phyloP scores from a whole-genome alignment of 768 basidiomycete genomes.

The Calocybe indica region DNA sequence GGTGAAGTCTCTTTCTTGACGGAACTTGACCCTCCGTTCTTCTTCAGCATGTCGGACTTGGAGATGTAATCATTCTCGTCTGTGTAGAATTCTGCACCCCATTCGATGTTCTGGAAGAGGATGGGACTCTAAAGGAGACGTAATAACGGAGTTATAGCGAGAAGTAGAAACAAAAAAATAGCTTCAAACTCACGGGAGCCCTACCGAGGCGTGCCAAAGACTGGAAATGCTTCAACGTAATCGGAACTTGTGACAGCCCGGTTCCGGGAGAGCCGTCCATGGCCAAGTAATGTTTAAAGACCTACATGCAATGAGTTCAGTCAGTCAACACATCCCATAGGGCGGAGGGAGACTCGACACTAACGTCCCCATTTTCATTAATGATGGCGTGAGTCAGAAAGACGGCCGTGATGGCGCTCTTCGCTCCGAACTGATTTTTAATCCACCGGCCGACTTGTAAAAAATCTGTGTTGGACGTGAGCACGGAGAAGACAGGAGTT shows the following conservation, averaged over 20 bases:
- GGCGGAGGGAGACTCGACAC: slow-evolving; percentile 22
- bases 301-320: slow-evolving; percentile 20
- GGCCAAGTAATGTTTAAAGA: slow-evolving; percentile 40
- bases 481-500: background rate
- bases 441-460: slow-evolving; percentile 57
- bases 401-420: slow-evolving; percentile 52
- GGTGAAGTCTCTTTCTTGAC: slow-evolving; percentile 37
- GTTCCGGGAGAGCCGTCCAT: slow-evolving; percentile 18
- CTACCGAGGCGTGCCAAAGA: slow-evolving; percentile 64
- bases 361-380: slow-evolving; percentile 42
- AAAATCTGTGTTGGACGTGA: slow-evolving; percentile 33
- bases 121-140: slow-evolving; percentile 35
- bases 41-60: slow-evolving; percentile 19
- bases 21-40: slow-evolving; percentile 15
- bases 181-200: slow-evolving; percentile 41
- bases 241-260: slow-evolving; percentile 42
- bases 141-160: background rate
- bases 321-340: background rate
- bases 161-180: background rate
- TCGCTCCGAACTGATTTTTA: slow-evolving; percentile 48
- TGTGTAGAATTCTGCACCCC: slow-evolving; percentile 62
- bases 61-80: slow-evolving; percentile 65
- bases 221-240: slow-evolving; percentile 74
- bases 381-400: slow-evolving; percentile 72
- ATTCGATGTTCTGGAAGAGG: slow-evolving; percentile 57